These are phyloP conservation scores for Citeromyces siamensis DNA, from an alignment of 1,139 yeast species.

Conservation along the genomic window DNA sequence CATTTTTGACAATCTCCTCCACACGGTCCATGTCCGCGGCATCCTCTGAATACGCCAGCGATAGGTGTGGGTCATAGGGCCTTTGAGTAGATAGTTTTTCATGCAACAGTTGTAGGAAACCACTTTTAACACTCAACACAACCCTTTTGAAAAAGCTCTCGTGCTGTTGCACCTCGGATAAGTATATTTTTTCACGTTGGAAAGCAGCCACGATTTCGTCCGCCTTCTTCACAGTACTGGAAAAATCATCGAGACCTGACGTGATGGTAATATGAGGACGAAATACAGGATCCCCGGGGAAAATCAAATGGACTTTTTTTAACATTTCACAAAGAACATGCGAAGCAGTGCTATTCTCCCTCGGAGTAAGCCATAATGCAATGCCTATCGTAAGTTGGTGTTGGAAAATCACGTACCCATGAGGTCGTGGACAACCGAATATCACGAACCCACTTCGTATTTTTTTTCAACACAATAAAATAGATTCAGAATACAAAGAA, in stretches of 20 bases:
- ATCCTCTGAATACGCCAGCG: conserved; percentile 4
- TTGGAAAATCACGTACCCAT: too few species aligned
- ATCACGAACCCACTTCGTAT: too few species aligned
- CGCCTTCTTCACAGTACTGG: too few species aligned
- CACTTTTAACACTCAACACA: background rate
- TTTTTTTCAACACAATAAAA: too few species aligned
- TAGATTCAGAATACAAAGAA: too few species aligned
- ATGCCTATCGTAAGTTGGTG: conserved; percentile 4
- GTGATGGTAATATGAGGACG: conserved; percentile 5
- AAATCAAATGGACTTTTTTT: background rate
- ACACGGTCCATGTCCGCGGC: background rate
- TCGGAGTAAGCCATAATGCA: conserved; percentile 5
- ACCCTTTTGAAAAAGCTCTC: conserved; percentile 4
- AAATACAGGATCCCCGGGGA: background rate
- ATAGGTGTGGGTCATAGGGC: conserved; percentile 4
- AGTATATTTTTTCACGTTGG: background rate
- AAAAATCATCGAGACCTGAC: conserved; percentile 2
- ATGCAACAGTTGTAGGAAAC: background rate
- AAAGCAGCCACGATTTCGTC: background rate
- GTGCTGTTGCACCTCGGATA: background rate
- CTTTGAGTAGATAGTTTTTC: background rate
- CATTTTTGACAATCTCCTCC: background rate
- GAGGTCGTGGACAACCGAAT: too few species aligned
- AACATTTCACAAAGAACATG: background rate
- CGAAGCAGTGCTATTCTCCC: background rate